Conservation (phyloP, 2,329 filamentous ascomycete genomes). For the Teratosphaeria pseudoeucalypti region DNA sequence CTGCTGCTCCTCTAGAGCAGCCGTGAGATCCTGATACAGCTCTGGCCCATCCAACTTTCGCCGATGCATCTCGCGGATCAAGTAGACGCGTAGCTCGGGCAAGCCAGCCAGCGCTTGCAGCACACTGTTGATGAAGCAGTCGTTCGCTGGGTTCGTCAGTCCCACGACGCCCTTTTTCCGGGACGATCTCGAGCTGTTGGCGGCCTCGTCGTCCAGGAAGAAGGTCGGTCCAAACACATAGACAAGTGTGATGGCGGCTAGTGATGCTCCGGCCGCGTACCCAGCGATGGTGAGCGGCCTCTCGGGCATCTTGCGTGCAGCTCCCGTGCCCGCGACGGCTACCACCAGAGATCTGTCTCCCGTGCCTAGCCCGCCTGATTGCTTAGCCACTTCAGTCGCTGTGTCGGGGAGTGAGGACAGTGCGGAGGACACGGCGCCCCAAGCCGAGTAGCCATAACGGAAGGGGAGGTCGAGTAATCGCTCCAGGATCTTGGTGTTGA, state of each 20-base stretch:
- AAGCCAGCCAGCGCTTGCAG: constrained; percentile 87
- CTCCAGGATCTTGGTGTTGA: not conserved
- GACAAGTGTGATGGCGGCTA: constrained; percentile 87
- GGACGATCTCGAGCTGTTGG: constrained; percentile 42
- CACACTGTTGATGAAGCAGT: constrained; percentile 76
- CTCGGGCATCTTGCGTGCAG: constrained; percentile 55
- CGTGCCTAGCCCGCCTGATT: not conserved
- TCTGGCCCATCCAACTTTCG: constrained; percentile 67
- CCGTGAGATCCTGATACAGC: constrained; percentile 55
- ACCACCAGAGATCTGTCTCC: constrained; percentile 8
- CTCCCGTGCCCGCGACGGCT: constrained; percentile 20
- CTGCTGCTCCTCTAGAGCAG: constrained; percentile 50
- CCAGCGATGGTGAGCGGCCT: constrained; percentile 74
- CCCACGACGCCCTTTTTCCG: constrained; percentile 85
- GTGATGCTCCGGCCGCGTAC: constrained; percentile 89
- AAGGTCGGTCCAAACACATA: constrained; percentile 98
- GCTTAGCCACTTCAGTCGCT: constrained; percentile 3
- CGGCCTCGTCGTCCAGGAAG: constrained; percentile 74
- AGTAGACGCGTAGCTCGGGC: constrained; percentile 76
- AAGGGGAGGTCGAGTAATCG: not conserved
- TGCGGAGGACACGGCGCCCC: constrained; percentile 2
- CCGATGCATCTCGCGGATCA: constrained; percentile 84
- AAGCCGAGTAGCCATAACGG: constrained; percentile 5
- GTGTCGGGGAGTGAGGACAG: not conserved
- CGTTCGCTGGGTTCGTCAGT: constrained; percentile 82